A percentile compares a stretch with the other conserved stretches of the same genome.
Conservation (phyloP, 2,329 filamentous ascomycete species). For the Talaromyces sp. region DNA sequence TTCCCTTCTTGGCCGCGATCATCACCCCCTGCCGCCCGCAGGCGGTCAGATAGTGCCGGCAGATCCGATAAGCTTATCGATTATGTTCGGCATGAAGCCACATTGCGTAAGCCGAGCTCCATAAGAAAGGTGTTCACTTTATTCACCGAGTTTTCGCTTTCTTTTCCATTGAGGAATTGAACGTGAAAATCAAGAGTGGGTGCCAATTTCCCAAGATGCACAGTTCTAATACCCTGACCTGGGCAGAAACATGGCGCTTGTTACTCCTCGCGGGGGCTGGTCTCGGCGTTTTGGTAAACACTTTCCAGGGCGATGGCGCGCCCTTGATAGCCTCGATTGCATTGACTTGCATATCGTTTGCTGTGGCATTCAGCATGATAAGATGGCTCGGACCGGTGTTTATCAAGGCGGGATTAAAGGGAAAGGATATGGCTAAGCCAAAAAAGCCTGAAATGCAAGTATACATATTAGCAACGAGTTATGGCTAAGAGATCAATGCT, state of each 20-base stretch:
- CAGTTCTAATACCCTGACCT: conserved; percentile 46
- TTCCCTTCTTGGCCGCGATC: conserved; percentile 23
- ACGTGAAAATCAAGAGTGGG: background rate
- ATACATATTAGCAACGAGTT: background rate
- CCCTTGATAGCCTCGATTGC: conserved; percentile 86
- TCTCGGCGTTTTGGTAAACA: conserved; percentile 72
- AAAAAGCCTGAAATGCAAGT: conserved; percentile 73
- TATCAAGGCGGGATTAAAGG: conserved; percentile 83
- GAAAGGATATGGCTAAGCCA: conserved; percentile 81
- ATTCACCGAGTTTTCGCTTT: background rate
- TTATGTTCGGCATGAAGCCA: conserved; percentile 30
- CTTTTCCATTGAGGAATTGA: background rate
- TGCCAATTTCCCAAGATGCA: conserved; percentile 33
- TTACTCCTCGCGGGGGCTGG: conserved; percentile 69
- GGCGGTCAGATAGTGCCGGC: conserved; percentile 30
- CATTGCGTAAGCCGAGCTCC: conserved; percentile 29
- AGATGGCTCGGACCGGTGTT: conserved; percentile 92
- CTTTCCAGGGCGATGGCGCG: conserved; percentile 81
- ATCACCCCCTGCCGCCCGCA: conserved; percentile 21
- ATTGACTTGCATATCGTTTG: conserved; percentile 82
- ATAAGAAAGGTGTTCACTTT: conserved; percentile 5
- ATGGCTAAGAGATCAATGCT: conserved; percentile 4
- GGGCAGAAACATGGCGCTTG: conserved; percentile 59
- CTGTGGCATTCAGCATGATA: conserved; percentile 80
- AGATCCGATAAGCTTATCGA: conserved; percentile 26